Percentiles rank a stretch among this genome's conserved stretches.
Conservation (phyloP, 2,329 filamentous ascomycete species). For the Cercospora sesami region DNA sequence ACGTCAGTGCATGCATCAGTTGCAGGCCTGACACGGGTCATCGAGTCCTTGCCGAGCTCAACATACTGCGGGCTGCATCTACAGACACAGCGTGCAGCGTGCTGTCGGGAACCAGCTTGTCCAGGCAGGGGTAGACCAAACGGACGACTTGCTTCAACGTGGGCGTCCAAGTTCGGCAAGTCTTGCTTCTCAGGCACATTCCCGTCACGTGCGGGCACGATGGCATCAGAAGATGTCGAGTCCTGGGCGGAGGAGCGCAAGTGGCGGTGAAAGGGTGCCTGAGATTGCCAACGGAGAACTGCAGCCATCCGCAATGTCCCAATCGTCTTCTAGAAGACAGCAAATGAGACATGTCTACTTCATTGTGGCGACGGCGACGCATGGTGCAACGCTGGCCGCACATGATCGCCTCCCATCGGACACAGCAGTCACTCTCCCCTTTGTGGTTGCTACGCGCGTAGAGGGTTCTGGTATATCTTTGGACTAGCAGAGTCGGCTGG, state of each 20-base stretch:
- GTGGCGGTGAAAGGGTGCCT: conserved; percentile 35
- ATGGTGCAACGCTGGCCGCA: conserved; percentile 24
- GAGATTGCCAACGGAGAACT: conserved; percentile 32
- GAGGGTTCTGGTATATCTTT: conserved; percentile 4
- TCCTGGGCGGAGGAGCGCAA: conserved; percentile 27
- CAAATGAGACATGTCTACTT: conserved; percentile 32
- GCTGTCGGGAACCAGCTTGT: conserved; percentile 9
- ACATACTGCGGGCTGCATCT: not conserved
- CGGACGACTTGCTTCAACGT: conserved; percentile 13
- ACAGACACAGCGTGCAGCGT: conserved; percentile 14
- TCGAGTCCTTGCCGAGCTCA: not conserved
- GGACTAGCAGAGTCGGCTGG: not conserved
- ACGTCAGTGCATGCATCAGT: not conserved
- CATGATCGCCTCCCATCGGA: conserved; percentile 17
- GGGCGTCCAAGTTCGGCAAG: conserved; percentile 16
- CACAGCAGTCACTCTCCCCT: conserved; percentile 2
- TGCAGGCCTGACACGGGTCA: not conserved
- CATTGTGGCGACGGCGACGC: conserved; percentile 24
- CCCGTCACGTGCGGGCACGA: conserved; percentile 16
- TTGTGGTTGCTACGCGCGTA: conserved; percentile 1
- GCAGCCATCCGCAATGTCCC: conserved; percentile 32
- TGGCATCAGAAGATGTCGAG: conserved; percentile 12
- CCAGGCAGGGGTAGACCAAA: not conserved
- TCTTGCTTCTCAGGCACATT: conserved; percentile 17
- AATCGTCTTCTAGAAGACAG: conserved; percentile 34